A percentile compares a stretch with the other conserved stretches of the same genome.
These are phyloP conservation scores for Scedosporium apiospermum DNA, from an alignment of 2,329 filamentous ascomycete species.

Conservation along the genomic window DNA sequence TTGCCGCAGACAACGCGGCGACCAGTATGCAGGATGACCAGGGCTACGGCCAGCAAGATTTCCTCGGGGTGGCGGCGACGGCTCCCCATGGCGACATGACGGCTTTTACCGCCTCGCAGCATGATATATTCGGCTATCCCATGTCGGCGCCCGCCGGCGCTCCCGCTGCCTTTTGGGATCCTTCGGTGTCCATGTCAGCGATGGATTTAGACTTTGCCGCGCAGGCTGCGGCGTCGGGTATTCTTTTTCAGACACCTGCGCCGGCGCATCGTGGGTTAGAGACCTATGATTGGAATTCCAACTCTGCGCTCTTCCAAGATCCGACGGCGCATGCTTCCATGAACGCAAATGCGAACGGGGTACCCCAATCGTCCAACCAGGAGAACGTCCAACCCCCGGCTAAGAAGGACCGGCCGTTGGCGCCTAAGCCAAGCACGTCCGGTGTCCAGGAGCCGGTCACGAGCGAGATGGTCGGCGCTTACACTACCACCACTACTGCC, in stretches of 20 bases:
- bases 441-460: not conserved
- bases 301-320: constrained; percentile 46
- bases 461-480: constrained; percentile 24
- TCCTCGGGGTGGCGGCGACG: constrained; percentile 29
- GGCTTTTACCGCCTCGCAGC: constrained; percentile 33
- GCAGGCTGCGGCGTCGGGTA: constrained; percentile 16
- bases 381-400: constrained; percentile 23
- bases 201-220: constrained; percentile 52
- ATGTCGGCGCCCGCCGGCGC: constrained; percentile 46
- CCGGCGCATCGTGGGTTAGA: not conserved
- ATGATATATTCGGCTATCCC: constrained; percentile 51
- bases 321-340: constrained; percentile 18
- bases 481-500: constrained; percentile 17
- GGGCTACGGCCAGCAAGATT: constrained; percentile 41
- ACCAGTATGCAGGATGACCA: constrained; percentile 51
- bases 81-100: constrained; percentile 39
- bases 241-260: constrained; percentile 18
- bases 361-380: constrained; percentile 19
- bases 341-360: not conserved
- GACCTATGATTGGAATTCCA: constrained; percentile 45
- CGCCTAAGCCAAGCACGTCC: constrained; percentile 38
- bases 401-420: constrained; percentile 35
- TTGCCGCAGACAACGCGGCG: constrained; percentile 33
- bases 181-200: constrained; percentile 36
- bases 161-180: constrained; percentile 49